phyloP scores from a whole-genome alignment of 2,329 filamentous ascomycete species.

The Paecilomyces sp. region DNA sequence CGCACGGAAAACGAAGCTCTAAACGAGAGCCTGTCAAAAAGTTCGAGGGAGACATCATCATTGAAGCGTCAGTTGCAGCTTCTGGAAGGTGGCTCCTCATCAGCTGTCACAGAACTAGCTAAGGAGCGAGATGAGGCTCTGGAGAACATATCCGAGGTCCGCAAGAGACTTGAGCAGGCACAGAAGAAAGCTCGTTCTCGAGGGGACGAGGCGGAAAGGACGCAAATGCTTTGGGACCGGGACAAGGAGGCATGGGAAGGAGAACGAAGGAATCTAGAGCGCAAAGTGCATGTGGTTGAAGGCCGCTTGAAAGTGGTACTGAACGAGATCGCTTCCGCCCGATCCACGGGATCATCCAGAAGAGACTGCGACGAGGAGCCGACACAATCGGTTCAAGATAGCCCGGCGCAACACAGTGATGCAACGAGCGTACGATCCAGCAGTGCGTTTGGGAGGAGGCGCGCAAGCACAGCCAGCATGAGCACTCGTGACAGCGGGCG shows the following conservation, averaged over 20 bases:
- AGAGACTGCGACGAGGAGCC: conserved; percentile 48
- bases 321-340: conserved; percentile 61
- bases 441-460: conserved; percentile 57
- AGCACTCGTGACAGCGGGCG: conserved; percentile 44
- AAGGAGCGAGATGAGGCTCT: conserved; percentile 81
- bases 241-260: conserved; percentile 82
- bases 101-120: conserved; percentile 74
- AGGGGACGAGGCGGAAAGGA: conserved; percentile 74
- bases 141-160: conserved; percentile 63
- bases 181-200: conserved; percentile 72
- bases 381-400: conserved; percentile 57
- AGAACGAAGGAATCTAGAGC: conserved; percentile 73
- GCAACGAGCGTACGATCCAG: conserved; percentile 65
- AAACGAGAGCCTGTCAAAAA: conserved; percentile 53
- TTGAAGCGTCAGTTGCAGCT: conserved; percentile 79
- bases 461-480: conserved; percentile 48
- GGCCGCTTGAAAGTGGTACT: conserved; percentile 74
- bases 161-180: conserved; percentile 65
- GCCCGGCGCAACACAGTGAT: conserved; percentile 53
- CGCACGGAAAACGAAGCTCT: conserved; percentile 69
- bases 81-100: conserved; percentile 80
- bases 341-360: conserved; percentile 24
- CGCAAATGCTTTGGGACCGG: conserved; percentile 71
- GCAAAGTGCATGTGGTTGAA: conserved; percentile 84
- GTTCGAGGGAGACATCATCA: conserved; percentile 68